phyloP scores from a whole-genome alignment of 345 rosid species.

The Theobroma cacao region DNA sequence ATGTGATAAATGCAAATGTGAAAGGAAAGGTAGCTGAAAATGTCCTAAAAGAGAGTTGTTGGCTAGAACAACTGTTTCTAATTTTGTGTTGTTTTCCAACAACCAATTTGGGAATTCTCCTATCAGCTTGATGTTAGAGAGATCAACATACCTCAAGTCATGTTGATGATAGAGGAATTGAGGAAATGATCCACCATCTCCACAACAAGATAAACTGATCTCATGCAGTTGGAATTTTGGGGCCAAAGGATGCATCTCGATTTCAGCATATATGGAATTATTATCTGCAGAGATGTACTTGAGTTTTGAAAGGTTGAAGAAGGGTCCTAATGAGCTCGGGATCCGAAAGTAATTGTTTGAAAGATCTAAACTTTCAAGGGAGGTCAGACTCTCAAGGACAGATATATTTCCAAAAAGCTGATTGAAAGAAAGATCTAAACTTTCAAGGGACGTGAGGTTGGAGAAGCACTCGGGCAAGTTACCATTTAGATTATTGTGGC shows the following conservation, averaged over 20 bases:
- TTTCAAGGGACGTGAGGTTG: neutral
- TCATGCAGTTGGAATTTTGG: neutral
- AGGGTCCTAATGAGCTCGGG: neutral
- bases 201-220: neutral
- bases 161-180: constrained; percentile 15
- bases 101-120: constrained; percentile 26
- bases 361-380: neutral
- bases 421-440: neutral
- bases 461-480: neutral
- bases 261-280: neutral
- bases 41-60: neutral
- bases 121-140: neutral
- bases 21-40: neutral
- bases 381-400: neutral
- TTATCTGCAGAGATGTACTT: neutral
- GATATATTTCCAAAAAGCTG: constrained; percentile 11
- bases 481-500: neutral
- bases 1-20: neutral
- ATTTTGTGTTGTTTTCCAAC: constrained; percentile 20
- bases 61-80: rapidly evolving
- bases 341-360: neutral
- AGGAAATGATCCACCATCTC: constrained; percentile 3
- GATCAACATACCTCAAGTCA: neutral
- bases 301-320: neutral
- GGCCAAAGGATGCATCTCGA: neutral